A percentile compares a stretch with the other conserved stretches of the same genome.
phyloP scores from a whole-genome alignment of 2,329 filamentous ascomycete species.

The Chrysosporium queenslandicum region DNA sequence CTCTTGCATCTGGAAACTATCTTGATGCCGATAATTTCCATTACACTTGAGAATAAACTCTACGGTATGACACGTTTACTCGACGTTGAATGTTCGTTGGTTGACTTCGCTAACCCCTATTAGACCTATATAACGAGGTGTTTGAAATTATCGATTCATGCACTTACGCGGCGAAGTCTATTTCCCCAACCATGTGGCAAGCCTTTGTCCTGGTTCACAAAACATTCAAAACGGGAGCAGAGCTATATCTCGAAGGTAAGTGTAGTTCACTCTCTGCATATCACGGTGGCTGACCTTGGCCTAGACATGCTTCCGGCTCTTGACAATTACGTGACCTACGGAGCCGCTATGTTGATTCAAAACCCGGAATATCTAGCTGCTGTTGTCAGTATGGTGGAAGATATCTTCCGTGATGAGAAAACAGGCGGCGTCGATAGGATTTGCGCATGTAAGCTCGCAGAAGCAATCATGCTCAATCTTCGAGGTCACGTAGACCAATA shows the following conservation, averaged over 20 bases:
- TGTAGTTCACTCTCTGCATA: background rate
- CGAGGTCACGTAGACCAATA: slow-evolving; percentile 80
- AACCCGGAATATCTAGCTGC: slow-evolving; percentile 81
- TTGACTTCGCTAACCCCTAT: background rate
- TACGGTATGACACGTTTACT: slow-evolving; percentile 50
- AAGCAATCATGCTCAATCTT: slow-evolving; percentile 93
- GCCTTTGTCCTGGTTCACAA: slow-evolving; percentile 94
- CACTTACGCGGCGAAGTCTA: slow-evolving; percentile 92
- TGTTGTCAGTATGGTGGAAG: slow-evolving; percentile 84
- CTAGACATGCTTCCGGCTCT: slow-evolving; percentile 90
- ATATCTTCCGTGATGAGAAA: slow-evolving; percentile 87
- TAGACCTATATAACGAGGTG: slow-evolving; percentile 91
- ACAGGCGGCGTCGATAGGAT: slow-evolving; percentile 90
- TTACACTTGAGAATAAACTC: slow-evolving; percentile 94
- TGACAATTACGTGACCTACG: slow-evolving; percentile 96
- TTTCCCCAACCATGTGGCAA: slow-evolving; percentile 96
- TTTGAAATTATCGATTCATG: slow-evolving; percentile 99
- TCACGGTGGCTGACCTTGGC: background rate
- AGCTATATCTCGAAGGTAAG: slow-evolving; percentile 75
- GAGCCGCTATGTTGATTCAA: slow-evolving; percentile 65
- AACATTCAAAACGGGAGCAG: slow-evolving; percentile 93
- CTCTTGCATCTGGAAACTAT: slow-evolving; percentile 89
- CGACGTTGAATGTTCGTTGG: background rate
- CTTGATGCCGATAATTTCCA: slow-evolving; percentile 91
- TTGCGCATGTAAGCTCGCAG: slow-evolving; percentile 93